Evolutionary conservation across 1,284 basidiomycete species (phyloP).

Genomic region (Ceratobasidium sp.): DNA sequence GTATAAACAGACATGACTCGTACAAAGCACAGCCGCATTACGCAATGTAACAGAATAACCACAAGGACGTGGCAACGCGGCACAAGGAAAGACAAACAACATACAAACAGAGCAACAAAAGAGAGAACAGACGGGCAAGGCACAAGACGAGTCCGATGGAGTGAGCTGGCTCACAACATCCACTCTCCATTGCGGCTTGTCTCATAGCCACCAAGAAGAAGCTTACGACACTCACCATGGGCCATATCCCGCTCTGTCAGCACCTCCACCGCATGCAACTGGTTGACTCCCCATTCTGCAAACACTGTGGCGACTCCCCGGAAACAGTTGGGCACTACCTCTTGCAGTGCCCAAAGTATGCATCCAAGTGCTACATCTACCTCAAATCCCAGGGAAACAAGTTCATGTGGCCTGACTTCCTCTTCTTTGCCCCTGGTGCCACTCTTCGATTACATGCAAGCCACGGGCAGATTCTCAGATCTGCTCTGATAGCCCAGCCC

Average conservation of each 20-base stretch:
- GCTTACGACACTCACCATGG: conserved; percentile 11
- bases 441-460: conserved; percentile 1
- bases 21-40: no score
- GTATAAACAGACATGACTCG: no score
- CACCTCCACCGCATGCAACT: conserved; percentile 6
- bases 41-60: no score
- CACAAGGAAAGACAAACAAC: no score
- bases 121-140: no score
- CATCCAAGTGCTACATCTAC: not conserved
- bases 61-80: no score
- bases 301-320: not conserved
- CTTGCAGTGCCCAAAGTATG: not conserved
- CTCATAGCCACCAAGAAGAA: no score
- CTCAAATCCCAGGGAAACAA: not conserved
- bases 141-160: no score
- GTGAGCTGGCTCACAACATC: no score
- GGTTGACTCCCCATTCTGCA: not conserved
- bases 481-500: not conserved
- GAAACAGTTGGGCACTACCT: conserved; percentile 7
- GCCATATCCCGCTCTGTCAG: not conserved
- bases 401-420: not conserved
- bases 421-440: conserved; percentile 2
- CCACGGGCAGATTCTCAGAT: conserved; percentile 15
- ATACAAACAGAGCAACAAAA: no score
- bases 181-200: no score